These are phyloP conservation scores for Nothophaeocryptopus gaeumannii DNA, from an alignment of 2,329 filamentous ascomycete genomes.

Conservation along the genomic window DNA sequence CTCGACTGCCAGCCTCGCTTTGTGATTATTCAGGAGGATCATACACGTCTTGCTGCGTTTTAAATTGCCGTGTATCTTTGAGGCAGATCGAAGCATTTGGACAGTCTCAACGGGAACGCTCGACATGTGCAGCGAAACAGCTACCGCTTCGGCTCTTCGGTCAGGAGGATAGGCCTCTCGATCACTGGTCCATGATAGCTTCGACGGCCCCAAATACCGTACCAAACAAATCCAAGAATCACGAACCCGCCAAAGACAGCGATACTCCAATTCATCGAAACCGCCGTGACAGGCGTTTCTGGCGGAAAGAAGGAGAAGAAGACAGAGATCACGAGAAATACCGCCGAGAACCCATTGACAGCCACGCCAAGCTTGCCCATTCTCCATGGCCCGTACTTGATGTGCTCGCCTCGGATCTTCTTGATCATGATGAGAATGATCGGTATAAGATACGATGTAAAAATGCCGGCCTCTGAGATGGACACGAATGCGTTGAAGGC, in stretches of 20 bases:
- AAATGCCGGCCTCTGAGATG: slow-evolving; percentile 50
- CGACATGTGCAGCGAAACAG: no score
- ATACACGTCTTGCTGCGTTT: no score
- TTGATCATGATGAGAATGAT: slow-evolving; percentile 17
- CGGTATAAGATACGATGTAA: slow-evolving; percentile 51
- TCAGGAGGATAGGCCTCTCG: slow-evolving; percentile 1
- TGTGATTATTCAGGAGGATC: no score
- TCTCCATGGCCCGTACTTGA: slow-evolving; percentile 11
- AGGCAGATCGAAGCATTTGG: no score
- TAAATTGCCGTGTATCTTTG: no score
- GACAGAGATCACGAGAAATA: slow-evolving; percentile 22
- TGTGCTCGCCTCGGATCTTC: slow-evolving; percentile 8
- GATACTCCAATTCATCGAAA: slow-evolving; percentile 23
- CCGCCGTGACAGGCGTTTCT: slow-evolving; percentile 39
- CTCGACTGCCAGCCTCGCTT: no score
- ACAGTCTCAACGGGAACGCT: no score
- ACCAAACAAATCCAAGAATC: slow-evolving; percentile 15
- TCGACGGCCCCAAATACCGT: slow-evolving; percentile 2
- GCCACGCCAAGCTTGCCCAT: slow-evolving; percentile 8
- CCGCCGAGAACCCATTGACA: slow-evolving; percentile 12
- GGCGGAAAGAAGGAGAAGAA: slow-evolving; percentile 44
- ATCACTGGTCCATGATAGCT: slow-evolving; percentile 9
- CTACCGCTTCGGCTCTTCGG: not conserved
- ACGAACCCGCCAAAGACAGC: slow-evolving; percentile 21
- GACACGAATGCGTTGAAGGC: slow-evolving; percentile 51